Conservation (phyloP, 169 alveolate genomes). For the Perkinsus chesapeaki region DNA sequence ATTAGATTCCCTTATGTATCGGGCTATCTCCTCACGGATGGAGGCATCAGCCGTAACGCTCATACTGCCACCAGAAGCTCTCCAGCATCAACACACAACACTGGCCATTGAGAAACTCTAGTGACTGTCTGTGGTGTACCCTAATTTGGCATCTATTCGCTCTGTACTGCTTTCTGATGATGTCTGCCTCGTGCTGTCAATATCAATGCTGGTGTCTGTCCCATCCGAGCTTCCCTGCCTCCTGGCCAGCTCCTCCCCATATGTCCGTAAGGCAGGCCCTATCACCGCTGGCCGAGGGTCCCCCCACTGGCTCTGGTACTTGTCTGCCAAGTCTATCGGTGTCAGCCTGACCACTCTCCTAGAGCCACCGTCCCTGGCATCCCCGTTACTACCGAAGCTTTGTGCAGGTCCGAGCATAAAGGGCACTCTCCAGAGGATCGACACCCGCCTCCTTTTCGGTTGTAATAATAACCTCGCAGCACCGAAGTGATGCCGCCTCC, state of each 20-base stretch:
- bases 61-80: too few relatives aligned
- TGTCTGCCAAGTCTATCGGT: not conserved
- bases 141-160: too few relatives aligned
- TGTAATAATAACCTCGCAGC: not conserved
- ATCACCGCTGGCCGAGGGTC: not conserved
- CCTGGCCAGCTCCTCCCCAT: not conserved
- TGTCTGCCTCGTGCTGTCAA: not conserved
- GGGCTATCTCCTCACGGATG: too few relatives aligned
- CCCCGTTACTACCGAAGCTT: too few relatives aligned
- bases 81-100: too few relatives aligned
- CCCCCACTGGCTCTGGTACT: not conserved
- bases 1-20: too few relatives aligned
- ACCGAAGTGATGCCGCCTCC: not conserved
- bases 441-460: not conserved
- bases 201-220: not conserved
- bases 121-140: too few relatives aligned
- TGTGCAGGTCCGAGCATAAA: not conserved
- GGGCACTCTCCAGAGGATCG: not conserved
- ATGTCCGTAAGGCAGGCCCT: not conserved
- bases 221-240: not conserved
- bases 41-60: too few relatives aligned
- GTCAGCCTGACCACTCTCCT: not conserved
- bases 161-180: not conserved
- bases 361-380: not conserved
- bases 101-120: too few relatives aligned